Evolutionary conservation across 1,139 yeast species (phyloP), one percentile per base, ranked within the genome.

Genomic region (Waltiozyma sp.): DNA sequence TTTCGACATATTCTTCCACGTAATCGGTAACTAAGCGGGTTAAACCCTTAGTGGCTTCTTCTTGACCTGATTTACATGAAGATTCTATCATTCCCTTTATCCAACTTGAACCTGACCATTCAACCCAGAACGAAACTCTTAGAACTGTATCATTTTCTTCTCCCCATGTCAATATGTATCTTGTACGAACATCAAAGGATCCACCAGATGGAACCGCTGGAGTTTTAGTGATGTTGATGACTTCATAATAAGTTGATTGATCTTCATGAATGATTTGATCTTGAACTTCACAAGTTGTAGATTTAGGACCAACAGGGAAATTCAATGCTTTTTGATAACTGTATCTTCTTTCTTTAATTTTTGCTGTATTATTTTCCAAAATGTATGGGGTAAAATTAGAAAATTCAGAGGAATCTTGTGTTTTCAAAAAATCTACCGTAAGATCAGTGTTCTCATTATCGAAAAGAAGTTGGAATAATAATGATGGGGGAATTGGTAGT

Each of bases 191-290:
- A 45, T 74, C 70, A 60, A 93, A 93, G 1, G 86, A 70, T 47
- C 73, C 73, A 4, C 99, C 99, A 51, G 91, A 82, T 1, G 99
- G 99, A 16, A 93, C 97, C 61, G 89, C 95, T 0, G 98, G 98
- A 0, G 96, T 87, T 21, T 70, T 70, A 0, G 95, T 84, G 0
- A 75, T 63, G 49, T 81, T 86, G 16, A 80, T 72, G 10, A 86
- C 78, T 38, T 76, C 68, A 40, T 82, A 73, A 46, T 64, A 68
- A 21, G 69, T 66, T 3, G 74, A 69, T 38, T 75, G 65, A 53
- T 85, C 85, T 55, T 70, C 70, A 49, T 81, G 78, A 40, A 80
- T 72, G 35, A 85, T 63, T 3, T 72, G 70, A 52, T 93, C 98
- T 1, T 75, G 75, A 37, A 85, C 80, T 18, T 74, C 57, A 64